Conservation (phyloP, 305 asterid genomes). For the Fraxinus paxiana region DNA sequence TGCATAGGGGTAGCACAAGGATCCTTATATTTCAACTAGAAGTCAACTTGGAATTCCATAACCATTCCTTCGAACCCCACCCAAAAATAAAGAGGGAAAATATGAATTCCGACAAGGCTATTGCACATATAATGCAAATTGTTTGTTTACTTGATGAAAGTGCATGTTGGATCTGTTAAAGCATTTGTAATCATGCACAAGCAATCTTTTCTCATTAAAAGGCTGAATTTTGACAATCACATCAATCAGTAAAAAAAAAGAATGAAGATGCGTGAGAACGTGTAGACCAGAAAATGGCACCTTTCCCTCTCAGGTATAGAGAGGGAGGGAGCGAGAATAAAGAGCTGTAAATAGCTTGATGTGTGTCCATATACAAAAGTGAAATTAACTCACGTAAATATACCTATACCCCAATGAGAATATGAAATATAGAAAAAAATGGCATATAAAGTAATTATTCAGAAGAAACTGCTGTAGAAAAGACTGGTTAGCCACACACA, state of each 20-base stretch:
- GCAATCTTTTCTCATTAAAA: not conserved
- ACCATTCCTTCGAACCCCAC: not conserved
- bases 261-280: not conserved
- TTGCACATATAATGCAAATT: not conserved
- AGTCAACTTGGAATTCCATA: not conserved
- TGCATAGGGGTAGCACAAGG: not conserved
- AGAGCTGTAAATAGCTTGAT: not conserved
- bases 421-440: not conserved
- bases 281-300: not conserved
- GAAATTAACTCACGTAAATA: not conserved
- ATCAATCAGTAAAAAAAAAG: not conserved
- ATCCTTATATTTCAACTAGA: not conserved
- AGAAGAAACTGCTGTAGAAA: not conserved
- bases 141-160: not conserved
- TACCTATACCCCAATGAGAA: not conserved
- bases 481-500: not conserved
- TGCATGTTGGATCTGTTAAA: not conserved
- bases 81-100: not conserved
- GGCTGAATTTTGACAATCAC: not conserved
- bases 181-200: not conserved
- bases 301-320: not conserved
- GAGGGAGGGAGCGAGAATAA: not conserved
- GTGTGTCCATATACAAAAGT: not conserved
- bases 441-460: not conserved
- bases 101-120: not conserved